Conservation (phyloP, 2,329 filamentous ascomycete species). For the Cladobotryum mycophilum region DNA sequence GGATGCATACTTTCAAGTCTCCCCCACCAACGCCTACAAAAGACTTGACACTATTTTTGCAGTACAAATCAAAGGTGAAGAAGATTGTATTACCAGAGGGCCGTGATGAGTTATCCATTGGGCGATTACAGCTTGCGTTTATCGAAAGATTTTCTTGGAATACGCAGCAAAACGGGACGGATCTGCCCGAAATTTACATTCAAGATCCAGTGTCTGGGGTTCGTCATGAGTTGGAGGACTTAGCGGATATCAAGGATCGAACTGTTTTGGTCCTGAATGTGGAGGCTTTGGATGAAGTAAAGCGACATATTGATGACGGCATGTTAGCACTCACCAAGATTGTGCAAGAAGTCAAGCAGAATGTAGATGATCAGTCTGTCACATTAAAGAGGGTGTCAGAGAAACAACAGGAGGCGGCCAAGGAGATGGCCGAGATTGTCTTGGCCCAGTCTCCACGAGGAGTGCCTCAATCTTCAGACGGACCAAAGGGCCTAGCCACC, state of each 20-base stretch:
- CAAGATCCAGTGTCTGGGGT: slow-evolving; percentile 93
- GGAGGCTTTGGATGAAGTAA: slow-evolving; percentile 90
- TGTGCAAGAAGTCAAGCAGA: slow-evolving; percentile 79
- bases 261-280: slow-evolving; percentile 93
- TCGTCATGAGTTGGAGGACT: slow-evolving; percentile 91
- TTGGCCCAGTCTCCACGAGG: slow-evolving; percentile 28
- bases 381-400: slow-evolving; percentile 84
- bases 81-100: slow-evolving; percentile 88
- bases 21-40: slow-evolving; percentile 60
- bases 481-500: slow-evolving; percentile 27
- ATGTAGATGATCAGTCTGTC: slow-evolving; percentile 74
- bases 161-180: slow-evolving; percentile 85
- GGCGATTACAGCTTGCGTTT: slow-evolving; percentile 85
- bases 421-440: slow-evolving; percentile 60
- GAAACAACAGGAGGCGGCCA: slow-evolving; percentile 80
- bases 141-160: slow-evolving; percentile 99
- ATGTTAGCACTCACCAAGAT: slow-evolving; percentile 72
- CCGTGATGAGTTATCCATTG: slow-evolving; percentile 75
- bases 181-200: slow-evolving; percentile 95
- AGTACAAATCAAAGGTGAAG: slow-evolving; percentile 96
- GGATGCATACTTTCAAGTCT: slow-evolving; percentile 52
- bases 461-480: slow-evolving; percentile 41
- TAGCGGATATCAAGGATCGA: slow-evolving; percentile 88
- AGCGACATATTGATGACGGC: slow-evolving; percentile 91
- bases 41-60: slow-evolving; percentile 86